Evolutionary conservation across 805 yeast species (phyloP).

Genomic region (Cephaloascus albidus): DNA sequence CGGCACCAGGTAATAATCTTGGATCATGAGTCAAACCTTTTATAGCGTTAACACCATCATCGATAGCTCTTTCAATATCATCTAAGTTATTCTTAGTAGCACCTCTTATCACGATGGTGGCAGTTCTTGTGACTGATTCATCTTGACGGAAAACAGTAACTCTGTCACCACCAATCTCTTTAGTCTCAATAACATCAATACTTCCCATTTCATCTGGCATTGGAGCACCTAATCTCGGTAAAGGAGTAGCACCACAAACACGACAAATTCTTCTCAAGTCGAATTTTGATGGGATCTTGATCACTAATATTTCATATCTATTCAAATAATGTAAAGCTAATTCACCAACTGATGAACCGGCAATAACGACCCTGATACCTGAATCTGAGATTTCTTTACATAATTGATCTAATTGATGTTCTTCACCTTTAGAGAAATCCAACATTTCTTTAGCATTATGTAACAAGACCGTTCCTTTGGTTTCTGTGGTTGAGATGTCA

Average conservation of each 20-base stretch:
- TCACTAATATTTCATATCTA: constrained; percentile 73
- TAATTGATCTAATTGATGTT: constrained; percentile 79
- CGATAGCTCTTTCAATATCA: constrained; percentile 94
- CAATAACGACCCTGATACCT: constrained; percentile 82
- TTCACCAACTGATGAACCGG: constrained; percentile 93
- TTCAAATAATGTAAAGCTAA: constrained; percentile 88
- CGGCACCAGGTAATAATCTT: constrained; percentile 89
- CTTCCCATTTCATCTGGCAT: constrained; percentile 89
- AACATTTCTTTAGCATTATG: constrained; percentile 97
- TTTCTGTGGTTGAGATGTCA: constrained; percentile 94
- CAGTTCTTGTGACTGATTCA: constrained; percentile 59
- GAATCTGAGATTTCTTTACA: constrained; percentile 75
- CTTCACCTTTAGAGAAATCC: constrained; percentile 94
- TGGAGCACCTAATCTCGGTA: constrained; percentile 91
- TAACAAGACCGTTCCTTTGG: constrained; percentile 92
- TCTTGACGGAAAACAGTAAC: constrained; percentile 89
- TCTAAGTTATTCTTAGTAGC: constrained; percentile 92
- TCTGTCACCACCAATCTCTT: constrained; percentile 95
- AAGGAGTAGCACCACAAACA: constrained; percentile 96
- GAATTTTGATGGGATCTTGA: constrained; percentile 88
- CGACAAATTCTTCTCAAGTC: constrained; percentile 90
- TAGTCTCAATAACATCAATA: constrained; percentile 80
- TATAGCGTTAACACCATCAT: constrained; percentile 89
- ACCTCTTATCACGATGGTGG: constrained; percentile 91
- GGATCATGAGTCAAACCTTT: constrained; percentile 82